Conservation (phyloP, 108 stramenopile species). For the Nannochloropsis salina region DNA sequence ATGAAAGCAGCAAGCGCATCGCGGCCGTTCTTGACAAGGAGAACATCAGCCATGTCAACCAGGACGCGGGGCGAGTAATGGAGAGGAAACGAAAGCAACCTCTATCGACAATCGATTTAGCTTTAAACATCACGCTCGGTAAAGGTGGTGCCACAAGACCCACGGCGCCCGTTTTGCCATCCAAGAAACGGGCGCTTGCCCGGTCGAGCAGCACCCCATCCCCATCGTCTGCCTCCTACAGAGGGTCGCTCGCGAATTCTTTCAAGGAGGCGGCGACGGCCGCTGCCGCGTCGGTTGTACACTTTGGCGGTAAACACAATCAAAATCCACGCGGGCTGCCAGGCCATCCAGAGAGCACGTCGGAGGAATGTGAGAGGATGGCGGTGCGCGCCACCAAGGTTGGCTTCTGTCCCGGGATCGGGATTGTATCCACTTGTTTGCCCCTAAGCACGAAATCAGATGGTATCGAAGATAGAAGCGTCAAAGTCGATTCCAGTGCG, state of each 20-base stretch:
- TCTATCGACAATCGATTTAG: too few relatives aligned
- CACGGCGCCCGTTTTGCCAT: not conserved
- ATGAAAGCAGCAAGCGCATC: not conserved
- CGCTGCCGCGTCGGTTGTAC: not conserved
- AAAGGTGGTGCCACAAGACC: not conserved
- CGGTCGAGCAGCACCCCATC: slow-evolving; percentile 11
- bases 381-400: too few relatives aligned
- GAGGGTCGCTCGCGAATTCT: not conserved
- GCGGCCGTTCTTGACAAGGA: not conserved
- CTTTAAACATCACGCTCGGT: not conserved
- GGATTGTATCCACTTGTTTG: too few relatives aligned
- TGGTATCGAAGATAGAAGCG: too few relatives aligned
- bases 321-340: not conserved
- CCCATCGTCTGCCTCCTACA: not conserved
- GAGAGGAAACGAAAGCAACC: too few relatives aligned
- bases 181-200: not conserved
- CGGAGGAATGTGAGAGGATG: too few relatives aligned
- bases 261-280: not conserved
- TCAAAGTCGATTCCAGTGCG: too few relatives aligned
- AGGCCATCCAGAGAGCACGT: not conserved
- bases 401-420: too few relatives aligned
- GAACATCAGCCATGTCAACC: not conserved
- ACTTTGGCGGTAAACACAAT: not conserved
- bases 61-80: too few relatives aligned
- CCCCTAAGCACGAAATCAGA: too few relatives aligned